phyloP scores from a whole-genome alignment of 345 rosid genomes.

The Pelargonium nanum region DNA sequence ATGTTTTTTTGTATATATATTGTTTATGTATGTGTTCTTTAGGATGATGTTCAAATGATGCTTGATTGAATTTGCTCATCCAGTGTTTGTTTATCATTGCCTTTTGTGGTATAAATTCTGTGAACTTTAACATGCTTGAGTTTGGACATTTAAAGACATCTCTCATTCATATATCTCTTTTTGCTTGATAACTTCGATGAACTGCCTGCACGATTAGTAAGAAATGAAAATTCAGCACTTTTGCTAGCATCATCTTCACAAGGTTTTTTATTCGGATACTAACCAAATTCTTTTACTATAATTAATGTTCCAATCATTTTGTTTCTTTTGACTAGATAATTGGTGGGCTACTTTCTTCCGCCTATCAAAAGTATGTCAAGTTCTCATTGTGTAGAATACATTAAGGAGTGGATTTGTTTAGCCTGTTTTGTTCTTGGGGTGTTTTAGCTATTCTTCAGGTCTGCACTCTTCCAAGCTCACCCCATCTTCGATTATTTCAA shows the following conservation, averaged over 20 bases:
- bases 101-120: too few relatives aligned
- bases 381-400: neutral
- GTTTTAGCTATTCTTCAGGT: neutral
- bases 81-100: neutral
- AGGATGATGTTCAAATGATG: neutral
- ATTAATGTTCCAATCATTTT: neutral
- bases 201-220: too few relatives aligned
- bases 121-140: neutral
- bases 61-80: neutral
- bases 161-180: too few relatives aligned
- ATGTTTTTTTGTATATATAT: slow-evolving; percentile 3
- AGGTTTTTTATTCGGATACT: neutral
- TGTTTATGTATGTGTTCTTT: neutral
- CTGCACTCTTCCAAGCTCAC: neutral
- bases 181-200: too few relatives aligned
- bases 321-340: neutral
- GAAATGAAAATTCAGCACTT: too few relatives aligned
- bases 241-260: neutral
- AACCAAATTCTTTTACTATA: neutral
- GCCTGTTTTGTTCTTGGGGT: neutral
- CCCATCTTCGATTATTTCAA: neutral
- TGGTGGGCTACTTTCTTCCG: neutral
- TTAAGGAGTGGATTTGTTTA: neutral
- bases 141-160: neutral
- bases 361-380: neutral